Base-by-base conservation (phyloP, 1,139 yeast genomes). In the Geotrichum candidum region DNA sequence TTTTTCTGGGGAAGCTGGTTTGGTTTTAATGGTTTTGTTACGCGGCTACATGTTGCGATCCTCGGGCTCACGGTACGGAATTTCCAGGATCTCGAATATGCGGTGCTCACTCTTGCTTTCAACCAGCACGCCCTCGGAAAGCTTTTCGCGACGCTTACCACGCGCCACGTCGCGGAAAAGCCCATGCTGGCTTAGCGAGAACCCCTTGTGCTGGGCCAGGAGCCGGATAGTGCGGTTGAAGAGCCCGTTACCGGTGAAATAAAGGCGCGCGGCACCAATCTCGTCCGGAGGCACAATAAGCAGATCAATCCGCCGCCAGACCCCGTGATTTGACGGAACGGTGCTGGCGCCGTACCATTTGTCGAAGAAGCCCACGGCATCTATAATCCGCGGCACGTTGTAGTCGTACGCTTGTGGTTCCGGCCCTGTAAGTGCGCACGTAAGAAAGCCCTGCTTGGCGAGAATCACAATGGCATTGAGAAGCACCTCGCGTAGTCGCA, bases 181-280 rank as follows among this genome's bases (percentile, higher is more conserved):
- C 0, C 88, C 89, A 59, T 77, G 77, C 54, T 81, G 81, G 57
- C 76, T 84, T 56, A 85, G 70, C 38, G 73, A 74, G 72, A 78
- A 74, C 0, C 83, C 84, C 63, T 76, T 76, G 48, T 75, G 70
- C 25, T 67, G 68, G 0, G 88, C 88, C 48, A 77, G 67, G 53
- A 77, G 65, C 50, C 88, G 73, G 56, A 84, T 68, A 64, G 77
- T 73, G 60, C 87, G 78, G 69, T 84, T 85, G 69, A 84, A 84
- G 41, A 78, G 77, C 59, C 79, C 80, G 64, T 84, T 81, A 0
- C 90, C 90, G 0, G 85, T 84, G 62, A 82, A 85, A 68, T 85
- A 85, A 22, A 85, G 69, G 67, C 80, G 69, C 0, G 83, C 77
- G 0, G 86, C 83, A 0, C 88, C 90, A 15, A 78, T 67, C 61